Conservation (phyloP, 192 early-diverging fungal genomes). For the Spinellus fusiger region DNA sequence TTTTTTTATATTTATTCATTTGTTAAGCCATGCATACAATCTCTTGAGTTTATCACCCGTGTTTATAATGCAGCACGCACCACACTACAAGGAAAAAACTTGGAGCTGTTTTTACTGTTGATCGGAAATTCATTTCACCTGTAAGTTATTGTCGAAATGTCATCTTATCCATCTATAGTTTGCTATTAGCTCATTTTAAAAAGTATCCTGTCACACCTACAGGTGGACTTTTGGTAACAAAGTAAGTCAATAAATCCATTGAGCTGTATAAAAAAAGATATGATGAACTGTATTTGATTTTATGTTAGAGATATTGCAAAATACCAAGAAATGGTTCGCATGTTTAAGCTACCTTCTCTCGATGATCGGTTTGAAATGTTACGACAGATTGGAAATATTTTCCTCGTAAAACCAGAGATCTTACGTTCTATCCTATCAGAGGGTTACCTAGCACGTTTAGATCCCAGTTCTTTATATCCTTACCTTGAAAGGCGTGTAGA, state of each 20-base stretch:
- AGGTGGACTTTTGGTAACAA: slow-evolving; percentile 84
- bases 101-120: slow-evolving; percentile 69
- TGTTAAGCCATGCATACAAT: slow-evolving; percentile 68
- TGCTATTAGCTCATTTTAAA: slow-evolving; percentile 91
- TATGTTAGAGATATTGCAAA: slow-evolving; percentile 79
- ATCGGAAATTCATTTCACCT: slow-evolving; percentile 76
- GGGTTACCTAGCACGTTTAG: slow-evolving; percentile 76
- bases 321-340: slow-evolving; percentile 82
- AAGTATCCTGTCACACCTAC: slow-evolving; percentile 79
- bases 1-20: not conserved
- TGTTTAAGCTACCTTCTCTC: slow-evolving; percentile 68
- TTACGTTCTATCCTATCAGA: slow-evolving; percentile 83
- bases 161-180: slow-evolving; percentile 33
- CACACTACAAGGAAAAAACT: slow-evolving; percentile 69
- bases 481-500: slow-evolving; percentile 88
- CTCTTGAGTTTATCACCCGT: slow-evolving; percentile 68
- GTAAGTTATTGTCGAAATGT: slow-evolving; percentile 36
- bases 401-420: slow-evolving; percentile 86
- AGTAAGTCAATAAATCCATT: slow-evolving; percentile 45
- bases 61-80: slow-evolving; percentile 55
- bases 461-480: slow-evolving; percentile 72
- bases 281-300: not conserved
- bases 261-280: slow-evolving; percentile 7
- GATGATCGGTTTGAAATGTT: slow-evolving; percentile 86
- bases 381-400: slow-evolving; percentile 89